Evolutionary conservation across 192 early-diverging fungal species (phyloP), one percentile per base, ranked within the genome.

Genomic region (Funneliformis geosporum): DNA sequence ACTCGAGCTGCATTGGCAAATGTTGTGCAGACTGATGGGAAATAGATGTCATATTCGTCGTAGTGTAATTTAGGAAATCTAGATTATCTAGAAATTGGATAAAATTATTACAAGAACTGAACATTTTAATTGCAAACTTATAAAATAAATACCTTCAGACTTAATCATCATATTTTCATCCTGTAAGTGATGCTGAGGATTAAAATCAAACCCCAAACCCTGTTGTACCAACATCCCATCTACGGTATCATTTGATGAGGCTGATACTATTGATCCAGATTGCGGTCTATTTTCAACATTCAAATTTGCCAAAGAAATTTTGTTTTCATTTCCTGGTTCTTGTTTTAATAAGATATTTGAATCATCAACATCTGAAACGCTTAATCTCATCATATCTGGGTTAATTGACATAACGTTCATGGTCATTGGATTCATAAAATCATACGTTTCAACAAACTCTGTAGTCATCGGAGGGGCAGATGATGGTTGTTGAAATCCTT

Each of bases 401-500:
- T 12, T 8, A 42, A 69, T 69, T 39, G 46, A 27, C 70, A 72
- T 72, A 6, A 47, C 12, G 50, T 40, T 70, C 65, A 40, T 76
- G 21, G 72, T 42, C 60, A 60, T 59, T 7, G 69, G 40, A 60
- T 74, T 72, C 10, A 77, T 81, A 40, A 65, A 64, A 18, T 76
- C 75, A 65, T 25, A 79, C 10, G 66, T 23, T 25, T 70, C 43
- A 14, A 75, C 28, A 39, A 79, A 79, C 60, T 79, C 77, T 6
- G 66, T 79, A 2, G 44, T 79, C 39, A 79, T 70, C 14, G 77
- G 33, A 16, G 65, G 77, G 14, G 77, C 67, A n/a, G 77, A 68
- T 59, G 65, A 70, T 23, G 77, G 66, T 44, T 79, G 77, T 60
- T 79, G 77, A n/a, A 70, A 70, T 39, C 33, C 44, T 42, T 50